phyloP scores from a whole-genome alignment of 2,329 filamentous ascomycete genomes.

The Tothia fuscella region DNA sequence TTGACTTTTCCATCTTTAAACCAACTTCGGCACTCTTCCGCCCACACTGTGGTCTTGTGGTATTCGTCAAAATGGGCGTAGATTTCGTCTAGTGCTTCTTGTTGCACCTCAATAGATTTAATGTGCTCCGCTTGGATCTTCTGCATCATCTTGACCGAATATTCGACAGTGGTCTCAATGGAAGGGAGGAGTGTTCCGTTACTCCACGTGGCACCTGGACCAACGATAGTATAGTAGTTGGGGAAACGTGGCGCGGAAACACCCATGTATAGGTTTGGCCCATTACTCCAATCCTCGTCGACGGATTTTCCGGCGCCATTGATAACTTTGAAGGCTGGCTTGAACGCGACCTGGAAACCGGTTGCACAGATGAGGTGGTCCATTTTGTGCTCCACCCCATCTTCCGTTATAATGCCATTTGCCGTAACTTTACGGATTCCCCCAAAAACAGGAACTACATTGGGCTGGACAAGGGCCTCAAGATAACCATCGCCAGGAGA shows the following conservation, averaged over 20 bases:
- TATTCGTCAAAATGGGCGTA: slow-evolving; percentile 33
- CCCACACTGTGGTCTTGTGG: slow-evolving; percentile 35
- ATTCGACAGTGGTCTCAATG: slow-evolving; percentile 36
- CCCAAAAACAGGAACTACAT: slow-evolving; percentile 26
- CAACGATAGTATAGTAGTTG: slow-evolving; percentile 39
- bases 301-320: slow-evolving; percentile 3
- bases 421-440: slow-evolving; percentile 25
- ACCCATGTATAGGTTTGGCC: slow-evolving; percentile 43
- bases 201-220: slow-evolving; percentile 29
- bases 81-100: slow-evolving; percentile 40
- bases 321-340: slow-evolving; percentile 33
- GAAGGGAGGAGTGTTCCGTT: slow-evolving; percentile 33
- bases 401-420: slow-evolving; percentile 28
- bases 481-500: slow-evolving; percentile 42
- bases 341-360: slow-evolving; percentile 33
- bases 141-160: slow-evolving; percentile 38
- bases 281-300: slow-evolving; percentile 8
- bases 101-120: slow-evolving; percentile 32
- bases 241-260: slow-evolving; percentile 53
- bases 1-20: slow-evolving; percentile 20
- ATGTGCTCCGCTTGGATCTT: slow-evolving; percentile 38
- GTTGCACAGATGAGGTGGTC: slow-evolving; percentile 35
- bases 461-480: slow-evolving; percentile 32
- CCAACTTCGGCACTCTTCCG: slow-evolving; percentile 19
- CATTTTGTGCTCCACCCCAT: slow-evolving; percentile 26